Evolutionary conservation across 495 filamentous ascomycete genomes (phyloP).

Genomic region (Xylaria grammica): DNA sequence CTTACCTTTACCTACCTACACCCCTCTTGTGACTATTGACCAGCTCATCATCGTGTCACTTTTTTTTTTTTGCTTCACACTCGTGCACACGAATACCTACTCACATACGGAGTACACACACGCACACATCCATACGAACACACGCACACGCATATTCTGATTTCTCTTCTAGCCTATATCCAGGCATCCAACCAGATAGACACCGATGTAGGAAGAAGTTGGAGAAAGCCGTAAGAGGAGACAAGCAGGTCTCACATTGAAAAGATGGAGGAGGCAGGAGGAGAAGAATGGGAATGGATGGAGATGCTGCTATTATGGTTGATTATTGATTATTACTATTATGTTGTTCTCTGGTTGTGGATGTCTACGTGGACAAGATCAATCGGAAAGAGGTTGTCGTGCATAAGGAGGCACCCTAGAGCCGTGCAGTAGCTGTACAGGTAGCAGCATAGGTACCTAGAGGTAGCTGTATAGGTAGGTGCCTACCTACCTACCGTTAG

Average conservation of each 20-base stretch:
- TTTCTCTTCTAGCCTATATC: neutral
- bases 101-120: too few species aligned
- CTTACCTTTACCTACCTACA: constrained; percentile 5
- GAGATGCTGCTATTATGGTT: constrained; percentile 5
- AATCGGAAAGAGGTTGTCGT: too few species aligned
- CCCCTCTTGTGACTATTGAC: neutral
- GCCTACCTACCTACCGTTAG: too few species aligned
- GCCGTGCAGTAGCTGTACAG: too few species aligned
- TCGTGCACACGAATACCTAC: too few species aligned
- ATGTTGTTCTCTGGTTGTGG: too few species aligned
- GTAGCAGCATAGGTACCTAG: too few species aligned
- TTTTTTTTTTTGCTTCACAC: too few species aligned
- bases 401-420: too few species aligned
- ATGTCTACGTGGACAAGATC: neutral
- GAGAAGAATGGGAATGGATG: neutral
- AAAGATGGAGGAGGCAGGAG: neutral
- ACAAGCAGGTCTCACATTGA: neutral
- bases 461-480: too few species aligned
- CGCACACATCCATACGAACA: neutral
- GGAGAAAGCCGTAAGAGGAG: neutral
- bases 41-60: constrained; percentile 22
- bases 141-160: neutral
- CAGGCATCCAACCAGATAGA: too few species aligned
- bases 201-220: neutral
- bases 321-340: too few species aligned